phyloP scores from a whole-genome alignment of 441 rosid species.

The Sinapis alba region DNA sequence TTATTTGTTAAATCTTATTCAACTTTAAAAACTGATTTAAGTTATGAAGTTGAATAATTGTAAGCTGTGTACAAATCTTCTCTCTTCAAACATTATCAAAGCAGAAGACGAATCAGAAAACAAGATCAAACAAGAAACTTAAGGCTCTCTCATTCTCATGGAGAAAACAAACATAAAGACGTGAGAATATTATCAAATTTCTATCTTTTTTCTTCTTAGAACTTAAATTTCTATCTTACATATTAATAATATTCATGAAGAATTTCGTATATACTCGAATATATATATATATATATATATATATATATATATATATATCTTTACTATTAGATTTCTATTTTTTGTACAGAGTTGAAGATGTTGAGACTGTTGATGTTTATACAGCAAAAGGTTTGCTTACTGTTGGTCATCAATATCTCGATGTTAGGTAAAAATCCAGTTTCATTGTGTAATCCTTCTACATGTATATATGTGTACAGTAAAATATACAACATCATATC shows the following conservation, averaged over 20 bases:
- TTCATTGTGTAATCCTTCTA: background rate
- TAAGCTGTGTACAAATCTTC: background rate
- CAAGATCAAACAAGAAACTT: background rate
- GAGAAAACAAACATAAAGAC: slow-evolving; percentile 32
- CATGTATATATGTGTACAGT: background rate
- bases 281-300: too few species aligned
- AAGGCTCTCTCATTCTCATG: slow-evolving; percentile 32
- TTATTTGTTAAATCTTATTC: background rate
- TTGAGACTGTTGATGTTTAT: slow-evolving; percentile 41
- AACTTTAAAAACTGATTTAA: background rate
- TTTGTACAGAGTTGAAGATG: slow-evolving; percentile 37
- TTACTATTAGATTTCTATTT: background rate
- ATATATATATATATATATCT: too few species aligned
- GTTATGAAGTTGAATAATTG: slow-evolving; percentile 1
- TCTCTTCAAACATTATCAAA: background rate
- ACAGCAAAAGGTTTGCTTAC: slow-evolving; percentile 51
- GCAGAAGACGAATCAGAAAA: slow-evolving; percentile 6
- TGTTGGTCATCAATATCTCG: slow-evolving; percentile 42
- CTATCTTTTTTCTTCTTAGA: background rate
- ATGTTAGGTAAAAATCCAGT: slow-evolving; percentile 44
- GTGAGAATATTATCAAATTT: slow-evolving; percentile 6
- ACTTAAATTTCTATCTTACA: too few species aligned
- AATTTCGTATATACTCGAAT: background rate
- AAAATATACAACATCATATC: background rate
- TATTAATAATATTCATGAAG: too few species aligned